Conservation (phyloP, 1,284 basidiomycete genomes). For the Irpex sp. region DNA sequence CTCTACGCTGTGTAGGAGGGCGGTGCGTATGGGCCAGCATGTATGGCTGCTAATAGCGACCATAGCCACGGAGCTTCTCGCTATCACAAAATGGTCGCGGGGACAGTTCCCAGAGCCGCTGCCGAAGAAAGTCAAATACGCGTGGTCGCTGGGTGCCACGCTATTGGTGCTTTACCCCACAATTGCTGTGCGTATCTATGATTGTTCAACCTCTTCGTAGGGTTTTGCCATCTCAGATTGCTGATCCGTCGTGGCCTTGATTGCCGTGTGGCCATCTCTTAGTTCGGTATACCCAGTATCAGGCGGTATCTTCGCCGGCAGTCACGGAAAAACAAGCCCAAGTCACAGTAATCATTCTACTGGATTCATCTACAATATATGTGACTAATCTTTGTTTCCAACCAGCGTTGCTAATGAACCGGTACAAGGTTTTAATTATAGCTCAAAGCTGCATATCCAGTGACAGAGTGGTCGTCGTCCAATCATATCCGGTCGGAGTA, state of each 20-base stretch:
- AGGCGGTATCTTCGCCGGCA: conserved; percentile 32
- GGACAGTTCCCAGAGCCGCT: conserved; percentile 66
- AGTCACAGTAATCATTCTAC: conserved; percentile 18
- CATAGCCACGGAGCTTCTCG: conserved; percentile 71
- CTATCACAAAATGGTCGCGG: conserved; percentile 74
- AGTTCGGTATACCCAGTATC: conserved; percentile 36
- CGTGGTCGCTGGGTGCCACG: conserved; percentile 54
- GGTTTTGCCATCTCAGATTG: background rate
- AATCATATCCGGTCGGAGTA: background rate
- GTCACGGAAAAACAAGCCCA: conserved; percentile 23
- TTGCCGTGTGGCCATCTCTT: conserved; percentile 2
- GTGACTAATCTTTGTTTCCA: no score
- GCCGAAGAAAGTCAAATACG: conserved; percentile 59
- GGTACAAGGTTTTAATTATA: no score
- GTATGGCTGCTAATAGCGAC: conserved; percentile 82
- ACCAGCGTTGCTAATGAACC: no score
- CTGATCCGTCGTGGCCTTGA: background rate
- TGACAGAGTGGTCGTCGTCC: background rate
- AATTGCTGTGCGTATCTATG: conserved; percentile 43
- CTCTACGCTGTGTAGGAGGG: conserved; percentile 42
- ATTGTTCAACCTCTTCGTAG: background rate
- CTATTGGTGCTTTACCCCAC: conserved; percentile 67
- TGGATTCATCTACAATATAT: no score
- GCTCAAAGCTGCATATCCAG: no score
- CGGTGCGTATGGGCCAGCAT: conserved; percentile 83